Evolutionary conservation across 441 rosid genomes (phyloP).

Genomic region (Caryocar brasiliense): DNA sequence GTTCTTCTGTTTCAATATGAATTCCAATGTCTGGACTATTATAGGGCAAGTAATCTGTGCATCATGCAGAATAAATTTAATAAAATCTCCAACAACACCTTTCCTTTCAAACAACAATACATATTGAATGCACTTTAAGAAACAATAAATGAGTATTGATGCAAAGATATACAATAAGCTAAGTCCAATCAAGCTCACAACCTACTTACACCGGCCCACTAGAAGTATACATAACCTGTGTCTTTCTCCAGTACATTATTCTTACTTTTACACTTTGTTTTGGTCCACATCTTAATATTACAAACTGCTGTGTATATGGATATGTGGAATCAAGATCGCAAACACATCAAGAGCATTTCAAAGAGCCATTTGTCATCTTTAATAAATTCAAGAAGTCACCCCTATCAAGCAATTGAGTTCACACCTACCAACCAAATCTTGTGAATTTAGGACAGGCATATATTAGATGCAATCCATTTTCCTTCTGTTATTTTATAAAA

Average conservation of each 20-base stretch:
- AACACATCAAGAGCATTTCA: too few species aligned
- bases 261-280: too few species aligned
- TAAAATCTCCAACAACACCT: conserved; percentile 7
- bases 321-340: background rate
- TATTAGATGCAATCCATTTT: too few species aligned
- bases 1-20: conserved; percentile 33
- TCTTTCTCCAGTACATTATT: too few species aligned
- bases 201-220: background rate
- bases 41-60: conserved; percentile 67
- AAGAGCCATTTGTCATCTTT: background rate
- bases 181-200: conserved; percentile 2
- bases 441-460: too few species aligned
- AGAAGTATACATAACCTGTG: too few species aligned
- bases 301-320: background rate
- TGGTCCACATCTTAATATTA: too few species aligned
- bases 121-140: background rate
- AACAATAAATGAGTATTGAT: background rate
- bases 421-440: too few species aligned
- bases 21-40: conserved; percentile 45
- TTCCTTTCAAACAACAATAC: background rate
- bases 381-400: background rate
- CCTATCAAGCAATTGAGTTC: too few species aligned
- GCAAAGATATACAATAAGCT: too few species aligned
- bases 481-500: too few species aligned
- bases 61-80: conserved; percentile 17